These are phyloP conservation scores for Boletellus sp. DNA, from an alignment of 768 basidiomycete genomes.

Conservation along the genomic window DNA sequence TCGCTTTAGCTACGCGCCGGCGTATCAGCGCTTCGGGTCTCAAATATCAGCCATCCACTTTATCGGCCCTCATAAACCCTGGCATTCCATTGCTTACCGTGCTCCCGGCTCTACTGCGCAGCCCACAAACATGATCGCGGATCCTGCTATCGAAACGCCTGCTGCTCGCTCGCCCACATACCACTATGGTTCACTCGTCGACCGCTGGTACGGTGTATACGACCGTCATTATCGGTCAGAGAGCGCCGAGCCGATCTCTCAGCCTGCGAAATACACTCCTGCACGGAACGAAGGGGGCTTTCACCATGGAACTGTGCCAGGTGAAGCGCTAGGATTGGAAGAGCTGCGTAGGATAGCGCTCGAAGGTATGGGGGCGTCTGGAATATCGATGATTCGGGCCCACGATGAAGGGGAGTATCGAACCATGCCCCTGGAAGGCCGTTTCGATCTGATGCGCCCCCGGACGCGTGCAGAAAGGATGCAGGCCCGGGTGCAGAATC, in stretches of 20 bases:
- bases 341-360: conserved; percentile 36
- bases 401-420: conserved; percentile 68
- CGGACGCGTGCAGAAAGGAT: conserved; percentile 22
- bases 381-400: conserved; percentile 7
- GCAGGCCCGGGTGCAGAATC: conserved; percentile 1
- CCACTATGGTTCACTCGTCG: conserved; percentile 76
- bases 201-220: conserved; percentile 89
- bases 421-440: conserved; percentile 81
- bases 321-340: conserved; percentile 37
- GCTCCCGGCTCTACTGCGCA: conserved; percentile 47
- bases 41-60: conserved; percentile 88
- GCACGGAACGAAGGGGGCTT: conserved; percentile 60
- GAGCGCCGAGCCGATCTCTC: conserved; percentile 36
- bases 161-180: conserved; percentile 47
- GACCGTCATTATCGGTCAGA: conserved; percentile 80
- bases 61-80: conserved; percentile 95
- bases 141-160: conserved; percentile 15
- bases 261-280: conserved; percentile 63
- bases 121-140: conserved; percentile 31
- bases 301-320: not conserved
- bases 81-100: conserved; percentile 72
- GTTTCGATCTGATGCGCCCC: conserved; percentile 78
- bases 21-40: conserved; percentile 89
- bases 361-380: conserved; percentile 25
- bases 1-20: conserved; percentile 81